Base-by-base conservation (phyloP, 371 early-diverging fungal species). In the Nematocida sp. region DNA sequence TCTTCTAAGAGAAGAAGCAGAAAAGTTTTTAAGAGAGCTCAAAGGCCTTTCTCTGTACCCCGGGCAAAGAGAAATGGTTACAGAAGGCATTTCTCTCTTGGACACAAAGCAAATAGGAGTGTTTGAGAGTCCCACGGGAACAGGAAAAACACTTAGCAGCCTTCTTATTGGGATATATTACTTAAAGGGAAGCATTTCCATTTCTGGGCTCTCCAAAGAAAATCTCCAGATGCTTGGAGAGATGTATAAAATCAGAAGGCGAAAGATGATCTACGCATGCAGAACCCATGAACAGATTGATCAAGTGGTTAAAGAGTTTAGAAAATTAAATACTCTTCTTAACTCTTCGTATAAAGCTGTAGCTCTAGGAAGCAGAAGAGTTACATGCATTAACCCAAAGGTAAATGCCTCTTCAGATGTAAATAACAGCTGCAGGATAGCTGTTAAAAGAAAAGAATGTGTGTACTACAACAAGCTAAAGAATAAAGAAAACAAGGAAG, bases 121-220 rank as follows among this genome's bases (percentile, higher is more conserved):
- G 25, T 76, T 84, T 26, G 66, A 71, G 20, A 80, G 80, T 57
- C 85, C 85, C 13, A 85, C 85, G 2, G 85, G 85, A 20, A 83
- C 85, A 0, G 85, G 85, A 36, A 85, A 85, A 50, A 85, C 85
- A 2, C 30, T 80, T 30, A 81, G 82, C 20, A 59, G 79, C 13
- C 77, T 85, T 23, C 53, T 59, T 23, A 55, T 77, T 3, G 59
- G 71, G 20, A 61, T 76, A 1, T 38, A 78, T 25, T 84, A 77
- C 55, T 47, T 82, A 11, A 20, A 65, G 20, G 56, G 67, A 25
- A 38, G 45, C 13, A 32, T 23, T 13, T 18, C 38, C 42, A 9
- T 51, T 23, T 38, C 11, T 1, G 79, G 79, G 0, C 26, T 80
- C n/a, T 65, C 61, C 16, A 1, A 25, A 30, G 80, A 57, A 4